Conservation (phyloP, 179 eudicot genomes). For the Camellia oleifera region DNA sequence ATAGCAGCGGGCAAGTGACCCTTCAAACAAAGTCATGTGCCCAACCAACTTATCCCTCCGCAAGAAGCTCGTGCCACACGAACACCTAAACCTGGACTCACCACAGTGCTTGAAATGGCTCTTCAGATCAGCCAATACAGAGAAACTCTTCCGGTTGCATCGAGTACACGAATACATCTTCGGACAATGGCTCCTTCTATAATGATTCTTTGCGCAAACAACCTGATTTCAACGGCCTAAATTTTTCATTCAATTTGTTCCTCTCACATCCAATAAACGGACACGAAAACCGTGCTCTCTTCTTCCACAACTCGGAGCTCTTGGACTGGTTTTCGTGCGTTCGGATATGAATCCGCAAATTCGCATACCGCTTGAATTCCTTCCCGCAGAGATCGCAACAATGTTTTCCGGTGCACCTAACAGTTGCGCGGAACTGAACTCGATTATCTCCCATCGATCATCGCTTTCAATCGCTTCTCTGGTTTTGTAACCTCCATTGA, state of each 20-base stretch:
- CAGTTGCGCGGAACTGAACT: conserved; percentile 49
- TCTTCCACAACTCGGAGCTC: conserved; percentile 30
- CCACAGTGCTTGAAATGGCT: conserved; percentile 84
- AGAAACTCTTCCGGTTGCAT: conserved; percentile 63
- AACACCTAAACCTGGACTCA: conserved; percentile 61
- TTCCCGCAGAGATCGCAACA: conserved; percentile 68
- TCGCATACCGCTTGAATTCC: conserved; percentile 75
- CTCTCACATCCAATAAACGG: conserved; percentile 64
- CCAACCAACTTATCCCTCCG: conserved; percentile 81
- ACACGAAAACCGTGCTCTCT: conserved; percentile 51
- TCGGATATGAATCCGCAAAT: conserved; percentile 73
- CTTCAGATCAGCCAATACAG: conserved; percentile 66
- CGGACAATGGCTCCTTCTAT: conserved; percentile 77
- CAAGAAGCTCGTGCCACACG: conserved; percentile 76
- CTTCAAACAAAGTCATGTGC: conserved; percentile 60
- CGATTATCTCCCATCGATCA: conserved; percentile 36
- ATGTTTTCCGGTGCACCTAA: conserved; percentile 55
- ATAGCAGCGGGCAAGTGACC: conserved; percentile 55
- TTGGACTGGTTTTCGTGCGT: conserved; percentile 69
- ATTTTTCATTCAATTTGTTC: conserved; percentile 54
- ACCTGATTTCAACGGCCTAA: conserved; percentile 66
- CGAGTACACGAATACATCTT: conserved; percentile 68
- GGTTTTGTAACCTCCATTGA: conserved; percentile 2
- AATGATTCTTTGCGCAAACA: conserved; percentile 71
- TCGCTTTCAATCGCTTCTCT: conserved; percentile 12